A percentile compares a stretch with the other conserved stretches of the same genome.
Evolutionary conservation across 352 stramenopile genomes (phyloP).

Genomic region (Pythium folliculosum): DNA sequence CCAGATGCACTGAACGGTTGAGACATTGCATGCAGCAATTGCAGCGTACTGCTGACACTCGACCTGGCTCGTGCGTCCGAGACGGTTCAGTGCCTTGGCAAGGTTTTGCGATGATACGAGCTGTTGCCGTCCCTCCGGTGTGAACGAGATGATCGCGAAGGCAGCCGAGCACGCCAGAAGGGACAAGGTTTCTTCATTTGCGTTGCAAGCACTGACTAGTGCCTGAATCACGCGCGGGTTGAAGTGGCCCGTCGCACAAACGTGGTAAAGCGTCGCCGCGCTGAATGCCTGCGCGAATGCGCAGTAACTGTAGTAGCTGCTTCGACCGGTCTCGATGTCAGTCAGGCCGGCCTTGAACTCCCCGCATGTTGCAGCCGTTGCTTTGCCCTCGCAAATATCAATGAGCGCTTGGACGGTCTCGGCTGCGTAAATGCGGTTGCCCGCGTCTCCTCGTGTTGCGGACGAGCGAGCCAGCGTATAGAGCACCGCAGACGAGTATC

Average conservation of each 20-base stretch:
- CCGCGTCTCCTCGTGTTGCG: conserved; percentile 52
- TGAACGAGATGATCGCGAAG: conserved; percentile 83
- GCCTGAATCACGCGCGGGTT: conserved; percentile 57
- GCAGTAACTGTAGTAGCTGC: conserved; percentile 22
- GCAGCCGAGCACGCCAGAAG: conserved; percentile 71
- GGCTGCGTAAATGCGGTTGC: conserved; percentile 44
- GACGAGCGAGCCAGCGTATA: conserved; percentile 59
- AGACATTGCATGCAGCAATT: conserved; percentile 80
- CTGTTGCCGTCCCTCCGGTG: conserved; percentile 52
- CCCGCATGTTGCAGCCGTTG: not conserved
- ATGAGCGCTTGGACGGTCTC: conserved; percentile 53
- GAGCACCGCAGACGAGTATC: conserved; percentile 49
- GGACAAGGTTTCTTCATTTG: conserved; percentile 67
- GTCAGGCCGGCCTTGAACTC: not conserved
- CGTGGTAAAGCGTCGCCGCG: conserved; percentile 71
- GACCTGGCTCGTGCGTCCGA: conserved; percentile 68
- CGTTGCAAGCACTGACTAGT: conserved; percentile 68
- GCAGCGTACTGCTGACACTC: conserved; percentile 82
- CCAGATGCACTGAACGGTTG: conserved; percentile 69
- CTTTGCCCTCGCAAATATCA: conserved; percentile 43
- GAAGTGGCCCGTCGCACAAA: conserved; percentile 58
- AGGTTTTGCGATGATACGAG: conserved; percentile 51
- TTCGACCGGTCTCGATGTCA: not conserved
- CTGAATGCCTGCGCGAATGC: conserved; percentile 65
- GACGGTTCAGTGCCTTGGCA: conserved; percentile 65